These are phyloP conservation scores for Nakazawaea anatomiae DNA, from an alignment of 805 yeast species.

Conservation along the genomic window DNA sequence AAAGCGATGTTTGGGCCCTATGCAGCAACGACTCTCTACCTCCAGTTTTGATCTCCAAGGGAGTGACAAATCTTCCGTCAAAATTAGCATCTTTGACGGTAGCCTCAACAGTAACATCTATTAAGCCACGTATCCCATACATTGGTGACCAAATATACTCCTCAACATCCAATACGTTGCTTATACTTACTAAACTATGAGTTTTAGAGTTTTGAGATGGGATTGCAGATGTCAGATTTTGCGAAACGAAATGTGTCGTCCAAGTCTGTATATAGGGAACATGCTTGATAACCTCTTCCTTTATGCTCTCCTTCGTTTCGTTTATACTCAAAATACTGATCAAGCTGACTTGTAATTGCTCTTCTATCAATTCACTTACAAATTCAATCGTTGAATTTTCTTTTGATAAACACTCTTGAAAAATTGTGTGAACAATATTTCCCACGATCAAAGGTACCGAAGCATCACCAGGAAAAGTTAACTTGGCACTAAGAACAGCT, in stretches of 20 bases:
- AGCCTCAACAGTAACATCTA: constrained; percentile 82
- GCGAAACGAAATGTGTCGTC: constrained; percentile 23
- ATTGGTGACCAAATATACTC: constrained; percentile 90
- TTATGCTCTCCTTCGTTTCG: constrained; percentile 38
- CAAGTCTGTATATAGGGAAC: constrained; percentile 46
- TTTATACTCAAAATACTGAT: constrained; percentile 50
- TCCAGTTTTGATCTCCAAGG: constrained; percentile 91
- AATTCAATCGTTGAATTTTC: constrained; percentile 30
- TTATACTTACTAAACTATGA: constrained; percentile 42
- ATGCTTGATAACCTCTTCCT: constrained; percentile 39
- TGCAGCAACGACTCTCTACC: constrained; percentile 55
- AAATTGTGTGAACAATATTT: constrained; percentile 68
- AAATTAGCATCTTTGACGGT: constrained; percentile 28
- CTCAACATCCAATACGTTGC: constrained; percentile 74
- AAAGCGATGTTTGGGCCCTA: constrained; percentile 81
- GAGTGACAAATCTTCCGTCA: constrained; percentile 50
- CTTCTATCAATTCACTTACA: constrained; percentile 29
- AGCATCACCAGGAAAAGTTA: constrained; percentile 59
- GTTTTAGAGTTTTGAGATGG: constrained; percentile 18
- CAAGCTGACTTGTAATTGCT: constrained; percentile 17
- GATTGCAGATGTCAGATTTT: constrained; percentile 6
- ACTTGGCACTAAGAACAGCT: constrained; percentile 52
- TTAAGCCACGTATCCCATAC: constrained; percentile 83
- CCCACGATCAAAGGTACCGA: constrained; percentile 74
- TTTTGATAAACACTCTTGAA: constrained; percentile 49